Conservation (phyloP, 1,284 basidiomycete genomes). For the Rhizoctonia solani region DNA sequence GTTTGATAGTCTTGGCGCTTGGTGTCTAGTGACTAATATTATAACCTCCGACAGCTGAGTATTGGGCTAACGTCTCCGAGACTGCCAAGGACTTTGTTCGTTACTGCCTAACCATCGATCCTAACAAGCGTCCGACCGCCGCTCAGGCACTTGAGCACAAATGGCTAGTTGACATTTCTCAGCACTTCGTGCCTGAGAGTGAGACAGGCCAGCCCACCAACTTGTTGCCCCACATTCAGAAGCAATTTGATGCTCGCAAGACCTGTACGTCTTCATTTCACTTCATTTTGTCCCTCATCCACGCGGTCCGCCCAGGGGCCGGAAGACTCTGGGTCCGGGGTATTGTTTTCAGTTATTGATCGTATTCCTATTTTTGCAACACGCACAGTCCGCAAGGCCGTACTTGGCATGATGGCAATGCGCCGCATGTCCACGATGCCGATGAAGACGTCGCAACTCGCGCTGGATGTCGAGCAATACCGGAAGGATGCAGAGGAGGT, state of each 20-base stretch:
- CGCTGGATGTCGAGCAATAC: constrained; percentile 66
- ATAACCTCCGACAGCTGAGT: constrained; percentile 60
- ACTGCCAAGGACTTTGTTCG: constrained; percentile 82
- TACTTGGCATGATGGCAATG: constrained; percentile 82
- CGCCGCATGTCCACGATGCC: constrained; percentile 66
- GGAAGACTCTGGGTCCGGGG: background rate
- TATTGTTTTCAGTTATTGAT: too few species aligned
- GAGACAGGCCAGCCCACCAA: constrained; percentile 69
- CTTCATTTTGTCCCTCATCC: too few species aligned
- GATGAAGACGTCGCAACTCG: constrained; percentile 57
- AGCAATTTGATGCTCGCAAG: constrained; percentile 83
- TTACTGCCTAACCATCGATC: constrained; percentile 83
- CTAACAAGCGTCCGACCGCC: constrained; percentile 74
- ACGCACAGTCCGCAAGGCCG: constrained; percentile 77
- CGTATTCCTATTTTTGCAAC: constrained; percentile 2
- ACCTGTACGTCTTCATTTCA: constrained; percentile 68
- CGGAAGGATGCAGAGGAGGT: constrained; percentile 82
- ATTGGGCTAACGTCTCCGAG: constrained; percentile 83
- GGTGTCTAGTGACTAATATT: constrained; percentile 20
- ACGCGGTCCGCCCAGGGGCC: too few species aligned
- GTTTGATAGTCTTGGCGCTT: constrained; percentile 40
- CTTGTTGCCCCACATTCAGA: constrained; percentile 85
- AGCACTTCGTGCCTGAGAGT: constrained; percentile 70
- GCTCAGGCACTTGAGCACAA: constrained; percentile 70
- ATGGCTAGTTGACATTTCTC: constrained; percentile 73